Conservation (phyloP, 2,329 filamentous ascomycete species). For the Cladophialophora yegresii region DNA sequence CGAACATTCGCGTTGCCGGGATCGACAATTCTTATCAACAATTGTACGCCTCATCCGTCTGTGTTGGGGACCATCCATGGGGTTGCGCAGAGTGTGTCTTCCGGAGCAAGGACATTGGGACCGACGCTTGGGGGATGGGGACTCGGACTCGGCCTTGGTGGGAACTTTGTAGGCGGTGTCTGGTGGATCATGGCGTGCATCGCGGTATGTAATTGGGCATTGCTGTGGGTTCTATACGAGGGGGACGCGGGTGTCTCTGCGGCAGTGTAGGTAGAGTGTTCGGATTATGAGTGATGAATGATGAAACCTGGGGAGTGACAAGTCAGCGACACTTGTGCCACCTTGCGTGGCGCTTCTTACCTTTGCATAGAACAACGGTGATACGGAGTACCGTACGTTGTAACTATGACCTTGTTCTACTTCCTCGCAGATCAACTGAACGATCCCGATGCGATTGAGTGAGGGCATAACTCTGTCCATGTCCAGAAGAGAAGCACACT, state of each 20-base stretch:
- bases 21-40: constrained; percentile 62
- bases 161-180: constrained; percentile 57
- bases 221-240: constrained; percentile 64
- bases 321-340: too few relatives aligned
- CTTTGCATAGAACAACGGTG: too few relatives aligned
- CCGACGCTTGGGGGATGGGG: constrained; percentile 58
- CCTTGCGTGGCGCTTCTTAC: too few relatives aligned
- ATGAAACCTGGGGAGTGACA: too few relatives aligned
- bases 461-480: too few relatives aligned
- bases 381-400: too few relatives aligned
- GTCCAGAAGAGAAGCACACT: too few relatives aligned
- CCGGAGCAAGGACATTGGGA: constrained; percentile 58
- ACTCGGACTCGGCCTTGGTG: constrained; percentile 55
- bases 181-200: constrained; percentile 61
- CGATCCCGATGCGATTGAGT: too few relatives aligned
- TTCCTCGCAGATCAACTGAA: too few relatives aligned
- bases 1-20: constrained; percentile 68
- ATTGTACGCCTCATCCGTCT: constrained; percentile 58
- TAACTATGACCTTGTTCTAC: too few relatives aligned
- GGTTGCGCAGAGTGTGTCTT: constrained; percentile 58
- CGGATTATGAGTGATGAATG: not conserved
- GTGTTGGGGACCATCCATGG: constrained; percentile 63
- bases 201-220: constrained; percentile 58
- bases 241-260: constrained; percentile 43
- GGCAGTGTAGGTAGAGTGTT: not conserved